A percentile compares a stretch with the other conserved stretches of the same genome.
Evolutionary conservation across 257 asterid species (phyloP).

Genomic region (Voacanga thouarsii): DNA sequence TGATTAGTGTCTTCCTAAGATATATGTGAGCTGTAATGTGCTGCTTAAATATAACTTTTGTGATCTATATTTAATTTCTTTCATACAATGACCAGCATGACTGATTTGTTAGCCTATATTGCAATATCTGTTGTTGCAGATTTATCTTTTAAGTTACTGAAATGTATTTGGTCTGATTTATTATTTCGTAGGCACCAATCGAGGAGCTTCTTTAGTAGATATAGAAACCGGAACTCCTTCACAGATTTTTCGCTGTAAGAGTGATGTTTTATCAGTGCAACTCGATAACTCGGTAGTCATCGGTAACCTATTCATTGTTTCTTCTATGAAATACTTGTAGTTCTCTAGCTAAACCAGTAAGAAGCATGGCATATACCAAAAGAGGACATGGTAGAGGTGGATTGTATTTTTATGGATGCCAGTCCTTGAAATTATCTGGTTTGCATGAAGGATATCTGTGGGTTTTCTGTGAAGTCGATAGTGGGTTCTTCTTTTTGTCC

Average conservation of each 20-base stretch:
- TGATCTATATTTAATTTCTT: not conserved
- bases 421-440: not conserved
- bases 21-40: not conserved
- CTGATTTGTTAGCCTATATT: not conserved
- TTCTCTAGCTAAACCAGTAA: not conserved
- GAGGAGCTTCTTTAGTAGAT: constrained; percentile 68
- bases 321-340: not conserved
- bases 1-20: not conserved
- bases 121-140: not conserved
- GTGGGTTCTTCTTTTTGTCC: not conserved
- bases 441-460: not conserved
- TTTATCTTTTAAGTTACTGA: not conserved
- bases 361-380: not conserved
- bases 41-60: not conserved
- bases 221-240: constrained; percentile 57
- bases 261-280: constrained; percentile 74
- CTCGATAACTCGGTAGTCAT: constrained; percentile 53
- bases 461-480: not conserved
- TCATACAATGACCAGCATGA: not conserved
- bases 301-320: not conserved
- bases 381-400: not conserved
- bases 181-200: constrained; percentile 56
- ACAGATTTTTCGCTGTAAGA: constrained; percentile 59
- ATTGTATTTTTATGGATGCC: not conserved
- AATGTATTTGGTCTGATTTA: constrained; percentile 1